Conservation (phyloP, 345 rosid species). For the Gossypium rotundifolium region DNA sequence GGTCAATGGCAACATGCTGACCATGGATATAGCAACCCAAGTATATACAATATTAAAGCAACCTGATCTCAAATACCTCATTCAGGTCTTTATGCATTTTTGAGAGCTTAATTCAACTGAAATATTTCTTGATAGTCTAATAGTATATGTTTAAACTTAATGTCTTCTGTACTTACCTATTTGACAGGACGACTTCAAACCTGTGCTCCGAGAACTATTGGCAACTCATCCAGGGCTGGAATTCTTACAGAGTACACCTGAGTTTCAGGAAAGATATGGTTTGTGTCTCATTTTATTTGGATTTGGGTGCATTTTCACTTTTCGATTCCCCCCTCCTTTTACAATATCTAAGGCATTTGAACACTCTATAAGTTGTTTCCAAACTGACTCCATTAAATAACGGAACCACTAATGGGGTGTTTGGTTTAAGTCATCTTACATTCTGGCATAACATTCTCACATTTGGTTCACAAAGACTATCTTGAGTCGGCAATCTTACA, state of each 20-base stretch:
- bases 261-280: conserved; percentile 99
- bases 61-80: conserved; percentile 56
- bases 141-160: neutral
- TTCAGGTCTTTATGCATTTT: conserved; percentile 42
- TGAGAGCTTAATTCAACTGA: neutral
- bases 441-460: too few relatives aligned
- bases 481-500: too few relatives aligned
- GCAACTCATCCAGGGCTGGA: conserved; percentile 97
- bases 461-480: too few relatives aligned
- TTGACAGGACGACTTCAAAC: conserved; percentile 83
- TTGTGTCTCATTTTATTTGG: conserved; percentile 24
- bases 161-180: neutral
- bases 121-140: neutral
- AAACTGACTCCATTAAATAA: neutral
- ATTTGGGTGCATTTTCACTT: neutral
- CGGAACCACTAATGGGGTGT: neutral
- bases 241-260: conserved; percentile 93
- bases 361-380: neutral
- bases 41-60: conserved; percentile 69
- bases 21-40: conserved; percentile 72
- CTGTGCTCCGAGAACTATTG: conserved; percentile 76
- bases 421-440: too few relatives aligned
- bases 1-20: conserved; percentile 70
- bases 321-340: neutral
- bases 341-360: neutral